Evolutionary conservation across 2,329 filamentous ascomycete species (phyloP).

Genomic region (Stagonosporopsis vannaccii): DNA sequence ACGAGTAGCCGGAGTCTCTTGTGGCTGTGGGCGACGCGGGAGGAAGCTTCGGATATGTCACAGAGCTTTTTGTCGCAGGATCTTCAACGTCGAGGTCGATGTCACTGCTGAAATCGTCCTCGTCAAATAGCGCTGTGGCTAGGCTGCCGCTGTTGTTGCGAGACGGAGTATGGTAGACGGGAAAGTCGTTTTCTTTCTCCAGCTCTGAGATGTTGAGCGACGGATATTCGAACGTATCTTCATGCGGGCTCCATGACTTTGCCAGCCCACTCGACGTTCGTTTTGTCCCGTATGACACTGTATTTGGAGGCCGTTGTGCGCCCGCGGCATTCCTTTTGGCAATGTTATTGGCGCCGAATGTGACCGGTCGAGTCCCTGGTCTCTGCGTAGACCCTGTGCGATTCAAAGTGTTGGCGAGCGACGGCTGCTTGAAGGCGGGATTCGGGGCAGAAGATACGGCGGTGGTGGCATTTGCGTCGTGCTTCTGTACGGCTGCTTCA

Average conservation of each 20-base stretch:
- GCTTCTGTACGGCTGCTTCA: constrained; percentile 50
- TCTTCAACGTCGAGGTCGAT: constrained; percentile 74
- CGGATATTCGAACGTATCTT: constrained; percentile 42
- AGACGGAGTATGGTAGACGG: constrained; percentile 23
- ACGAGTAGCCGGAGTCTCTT: constrained; percentile 43
- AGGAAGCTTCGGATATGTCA: constrained; percentile 53
- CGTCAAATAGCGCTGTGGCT: constrained; percentile 61
- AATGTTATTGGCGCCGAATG: constrained; percentile 41
- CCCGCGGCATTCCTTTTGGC: constrained; percentile 35
- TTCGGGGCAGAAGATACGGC: constrained; percentile 30
- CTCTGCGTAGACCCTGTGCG: constrained; percentile 45
- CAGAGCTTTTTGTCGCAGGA: constrained; percentile 57
- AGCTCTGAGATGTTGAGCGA: constrained; percentile 33
- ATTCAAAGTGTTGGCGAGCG: constrained; percentile 50
- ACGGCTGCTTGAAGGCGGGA: constrained; percentile 37
- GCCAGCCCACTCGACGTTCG: constrained; percentile 56
- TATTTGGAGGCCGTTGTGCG: constrained; percentile 18
- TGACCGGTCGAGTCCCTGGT: constrained; percentile 40
- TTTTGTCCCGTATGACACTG: constrained; percentile 50
- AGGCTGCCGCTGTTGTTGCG: constrained; percentile 31
- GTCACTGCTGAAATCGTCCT: constrained; percentile 89
- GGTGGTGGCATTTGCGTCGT: constrained; percentile 41
- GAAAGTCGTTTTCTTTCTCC: constrained; percentile 37
- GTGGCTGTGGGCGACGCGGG: constrained; percentile 34
- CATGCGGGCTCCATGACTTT: constrained; percentile 51